Percentiles rank a stretch among this genome's conserved stretches.
Conservation (phyloP, 805 yeast genomes). For the Hanseniaspora mollemarum region DNA sequence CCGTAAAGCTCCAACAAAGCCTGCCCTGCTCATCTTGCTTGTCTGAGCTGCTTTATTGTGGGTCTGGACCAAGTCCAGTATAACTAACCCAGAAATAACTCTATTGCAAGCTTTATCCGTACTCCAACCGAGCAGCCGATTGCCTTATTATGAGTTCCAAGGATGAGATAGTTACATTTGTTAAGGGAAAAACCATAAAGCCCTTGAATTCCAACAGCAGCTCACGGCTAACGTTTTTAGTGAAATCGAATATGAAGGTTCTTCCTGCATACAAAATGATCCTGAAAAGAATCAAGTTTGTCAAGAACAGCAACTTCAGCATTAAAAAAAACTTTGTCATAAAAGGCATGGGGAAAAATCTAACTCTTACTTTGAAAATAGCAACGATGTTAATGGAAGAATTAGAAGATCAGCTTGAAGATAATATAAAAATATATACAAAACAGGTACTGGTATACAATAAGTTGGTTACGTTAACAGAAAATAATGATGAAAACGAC, state of each 20-base stretch:
- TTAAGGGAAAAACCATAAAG: constrained; percentile 79
- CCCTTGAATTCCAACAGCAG: constrained; percentile 62
- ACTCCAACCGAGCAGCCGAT: no score
- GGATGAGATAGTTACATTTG: constrained; percentile 29
- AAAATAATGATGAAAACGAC: neutral
- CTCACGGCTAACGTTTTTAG: neutral
- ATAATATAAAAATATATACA: constrained; percentile 5
- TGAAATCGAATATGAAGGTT: constrained; percentile 11
- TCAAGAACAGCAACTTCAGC: constrained; percentile 10
- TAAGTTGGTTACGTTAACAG: neutral
- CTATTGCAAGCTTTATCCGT: no score
- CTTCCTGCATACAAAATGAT: constrained; percentile 14
- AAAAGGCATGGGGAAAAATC: constrained; percentile 14
- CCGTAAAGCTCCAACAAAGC: no score
- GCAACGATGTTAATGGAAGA: constrained; percentile 7
- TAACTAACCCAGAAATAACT: no score
- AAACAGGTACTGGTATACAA: constrained; percentile 9
- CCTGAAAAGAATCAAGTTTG: constrained; percentile 18
- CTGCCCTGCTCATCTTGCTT: no score
- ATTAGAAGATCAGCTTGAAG: neutral
- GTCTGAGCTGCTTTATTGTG: no score
- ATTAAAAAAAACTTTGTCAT: constrained; percentile 2
- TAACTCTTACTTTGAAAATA: constrained; percentile 1
- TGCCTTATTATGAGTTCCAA: constrained; percentile 40
- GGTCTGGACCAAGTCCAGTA: no score